Percentiles rank a stretch among this genome's conserved stretches.
Evolutionary conservation across 1,139 yeast species (phyloP).

Genomic region (Diutina sp.): DNA sequence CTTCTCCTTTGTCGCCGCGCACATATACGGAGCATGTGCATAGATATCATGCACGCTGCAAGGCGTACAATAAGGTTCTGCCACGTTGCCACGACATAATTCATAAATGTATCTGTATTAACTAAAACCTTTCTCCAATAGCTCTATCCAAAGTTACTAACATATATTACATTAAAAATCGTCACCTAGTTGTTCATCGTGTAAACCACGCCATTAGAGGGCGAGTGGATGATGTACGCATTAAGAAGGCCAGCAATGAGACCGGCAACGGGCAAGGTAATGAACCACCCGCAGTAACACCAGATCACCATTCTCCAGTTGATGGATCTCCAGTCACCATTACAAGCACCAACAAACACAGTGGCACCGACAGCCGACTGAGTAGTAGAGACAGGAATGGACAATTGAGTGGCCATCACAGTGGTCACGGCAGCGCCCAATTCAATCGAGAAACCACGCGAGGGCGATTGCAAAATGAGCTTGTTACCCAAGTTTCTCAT

Average conservation of each 20-base stretch:
- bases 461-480: slow-evolving; percentile 65
- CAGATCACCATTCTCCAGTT: slow-evolving; percentile 72
- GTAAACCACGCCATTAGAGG: slow-evolving; percentile 34
- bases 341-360: slow-evolving; percentile 65
- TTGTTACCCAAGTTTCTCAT: slow-evolving; percentile 66
- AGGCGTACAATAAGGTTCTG: background rate
- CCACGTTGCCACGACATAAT: background rate
- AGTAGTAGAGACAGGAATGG: slow-evolving; percentile 69
- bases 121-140: too few species aligned
- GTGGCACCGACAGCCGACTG: slow-evolving; percentile 77
- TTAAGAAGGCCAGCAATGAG: slow-evolving; percentile 55
- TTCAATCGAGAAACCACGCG: slow-evolving; percentile 72
- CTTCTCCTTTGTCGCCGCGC: too few species aligned
- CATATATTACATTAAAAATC: background rate
- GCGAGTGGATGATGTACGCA: slow-evolving; percentile 58
- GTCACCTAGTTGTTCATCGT: background rate
- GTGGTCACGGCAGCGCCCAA: slow-evolving; percentile 71
- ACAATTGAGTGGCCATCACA: slow-evolving; percentile 62
- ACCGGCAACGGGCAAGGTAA: slow-evolving; percentile 68
- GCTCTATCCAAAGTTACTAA: too few species aligned
- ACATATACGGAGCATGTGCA: background rate
- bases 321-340: slow-evolving; percentile 47
- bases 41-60: background rate
- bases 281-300: slow-evolving; percentile 63
- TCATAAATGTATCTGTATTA: background rate